Evolutionary conservation across 2,329 filamentous ascomycete species (phyloP).

Genomic region (Blastomyces gilchristii): DNA sequence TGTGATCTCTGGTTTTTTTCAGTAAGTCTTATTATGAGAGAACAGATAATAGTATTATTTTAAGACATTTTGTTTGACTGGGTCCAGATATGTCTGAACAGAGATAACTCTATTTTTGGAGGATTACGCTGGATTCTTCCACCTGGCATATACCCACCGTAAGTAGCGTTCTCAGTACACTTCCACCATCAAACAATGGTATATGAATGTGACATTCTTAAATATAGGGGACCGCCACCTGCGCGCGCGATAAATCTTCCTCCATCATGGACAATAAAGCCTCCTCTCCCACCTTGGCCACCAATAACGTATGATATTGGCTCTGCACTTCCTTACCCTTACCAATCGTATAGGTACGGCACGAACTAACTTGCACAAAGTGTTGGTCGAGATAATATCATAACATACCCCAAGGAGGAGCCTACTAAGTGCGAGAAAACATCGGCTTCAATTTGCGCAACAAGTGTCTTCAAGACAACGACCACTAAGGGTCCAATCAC

Average conservation of each 20-base stretch:
- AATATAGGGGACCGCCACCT: conserved; percentile 1
- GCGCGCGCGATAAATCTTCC: background rate
- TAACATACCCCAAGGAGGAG: conserved; percentile 6
- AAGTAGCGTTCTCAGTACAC: background rate
- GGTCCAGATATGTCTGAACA: background rate
- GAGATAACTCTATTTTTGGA: background rate
- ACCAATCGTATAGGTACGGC: background rate
- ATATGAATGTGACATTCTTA: background rate
- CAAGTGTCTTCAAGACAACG: conserved; percentile 2
- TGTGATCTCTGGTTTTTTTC: conserved; percentile 7
- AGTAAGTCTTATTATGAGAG: background rate
- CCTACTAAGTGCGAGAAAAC: conserved; percentile 4
- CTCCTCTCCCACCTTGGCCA: conserved; percentile 3
- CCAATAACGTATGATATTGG: conserved; percentile 1
- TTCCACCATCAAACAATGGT: background rate
- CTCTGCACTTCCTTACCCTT: background rate
- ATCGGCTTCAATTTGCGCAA: background rate
- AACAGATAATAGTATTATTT: too few species aligned
- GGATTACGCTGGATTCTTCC: conserved; percentile 4
- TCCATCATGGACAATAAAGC: conserved; percentile 3
- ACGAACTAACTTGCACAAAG: conserved; percentile 2
- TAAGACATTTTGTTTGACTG: background rate
- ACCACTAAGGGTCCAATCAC: background rate
- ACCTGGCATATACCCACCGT: conserved; percentile 3
- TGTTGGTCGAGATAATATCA: conserved; percentile 1